Percentiles rank a stretch among this genome's conserved stretches.
phyloP scores from a whole-genome alignment of 345 rosid species.

The Eutrema heterophyllum region DNA sequence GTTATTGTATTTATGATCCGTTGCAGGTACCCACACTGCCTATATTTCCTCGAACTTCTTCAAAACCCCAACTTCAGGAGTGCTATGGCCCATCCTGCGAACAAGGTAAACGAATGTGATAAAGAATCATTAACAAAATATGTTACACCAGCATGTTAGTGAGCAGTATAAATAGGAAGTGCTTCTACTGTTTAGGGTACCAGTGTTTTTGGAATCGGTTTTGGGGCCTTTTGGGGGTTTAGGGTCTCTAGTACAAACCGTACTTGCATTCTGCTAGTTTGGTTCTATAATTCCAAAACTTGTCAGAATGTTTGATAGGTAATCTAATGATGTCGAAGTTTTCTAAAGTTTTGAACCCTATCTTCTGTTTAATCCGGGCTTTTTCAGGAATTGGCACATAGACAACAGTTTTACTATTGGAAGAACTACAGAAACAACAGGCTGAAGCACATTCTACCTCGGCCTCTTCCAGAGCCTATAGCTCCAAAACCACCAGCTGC shows the following conservation, averaged over 20 bases:
- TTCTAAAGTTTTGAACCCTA: neutral
- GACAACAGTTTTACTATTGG: constrained; percentile 98
- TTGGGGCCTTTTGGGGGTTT: neutral
- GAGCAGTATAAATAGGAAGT: neutral
- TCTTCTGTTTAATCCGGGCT: neutral
- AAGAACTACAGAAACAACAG: constrained; percentile 95
- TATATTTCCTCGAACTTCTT: constrained; percentile 91
- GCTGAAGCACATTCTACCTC: constrained; percentile 84
- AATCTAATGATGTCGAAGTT: no score
- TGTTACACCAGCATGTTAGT: neutral
- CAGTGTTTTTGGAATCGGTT: neutral
- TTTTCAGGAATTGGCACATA: constrained; percentile 81
- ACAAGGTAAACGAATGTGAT: constrained; percentile 52
- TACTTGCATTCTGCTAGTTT: constrained; percentile 2
- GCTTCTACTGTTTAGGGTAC: neutral
- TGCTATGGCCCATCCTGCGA: constrained; percentile 98
- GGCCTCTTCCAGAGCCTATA: constrained; percentile 85
- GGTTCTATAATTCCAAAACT: neutral
- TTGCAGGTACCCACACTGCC: constrained; percentile 95
- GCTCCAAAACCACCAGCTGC: constrained; percentile 47
- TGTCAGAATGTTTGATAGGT: no score
- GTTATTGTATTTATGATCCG: constrained; percentile 16
- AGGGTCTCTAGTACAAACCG: neutral
- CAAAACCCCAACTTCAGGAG: constrained; percentile 87
- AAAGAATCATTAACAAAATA: neutral